A percentile compares a stretch with the other conserved stretches of the same genome.
These are phyloP conservation scores for Metschnikowia continentalis DNA, from an alignment of 805 yeast species.

Conservation along the genomic window DNA sequence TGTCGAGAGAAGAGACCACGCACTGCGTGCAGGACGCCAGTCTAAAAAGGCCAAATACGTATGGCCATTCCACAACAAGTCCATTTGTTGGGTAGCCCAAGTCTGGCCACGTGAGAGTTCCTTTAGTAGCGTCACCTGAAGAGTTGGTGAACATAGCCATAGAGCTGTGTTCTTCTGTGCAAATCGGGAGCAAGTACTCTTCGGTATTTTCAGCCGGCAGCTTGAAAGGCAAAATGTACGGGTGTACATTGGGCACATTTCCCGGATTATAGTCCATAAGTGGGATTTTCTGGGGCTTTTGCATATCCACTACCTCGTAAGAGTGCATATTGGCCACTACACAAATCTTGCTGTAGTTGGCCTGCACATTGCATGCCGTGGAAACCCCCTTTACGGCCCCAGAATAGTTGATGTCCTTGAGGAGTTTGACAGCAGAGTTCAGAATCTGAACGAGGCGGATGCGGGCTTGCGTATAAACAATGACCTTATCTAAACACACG, in stretches of 20 bases:
- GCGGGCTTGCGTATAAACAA: constrained; percentile 28
- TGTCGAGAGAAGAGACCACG: constrained; percentile 23
- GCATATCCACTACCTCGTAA: constrained; percentile 37
- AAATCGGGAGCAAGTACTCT: constrained; percentile 32
- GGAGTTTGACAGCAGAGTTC: constrained; percentile 25
- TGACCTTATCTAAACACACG: constrained; percentile 22
- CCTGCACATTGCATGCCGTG: constrained; percentile 23
- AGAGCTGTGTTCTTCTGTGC: constrained; percentile 30
- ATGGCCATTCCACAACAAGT: constrained; percentile 34
- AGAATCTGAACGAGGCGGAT: constrained; percentile 30
- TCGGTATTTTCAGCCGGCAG: constrained; percentile 14
- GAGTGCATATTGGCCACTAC: constrained; percentile 29
- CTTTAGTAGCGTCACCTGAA: constrained; percentile 38
- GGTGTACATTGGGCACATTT: constrained; percentile 1
- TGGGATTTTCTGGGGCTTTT: constrained; percentile 30
- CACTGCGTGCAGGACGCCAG: constrained; percentile 10
- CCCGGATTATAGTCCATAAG: constrained; percentile 29
- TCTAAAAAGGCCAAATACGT: constrained; percentile 27
- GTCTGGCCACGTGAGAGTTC: constrained; percentile 37
- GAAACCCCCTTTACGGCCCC: constrained; percentile 27
- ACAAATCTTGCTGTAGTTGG: constrained; percentile 28
- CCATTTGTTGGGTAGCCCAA: constrained; percentile 35
- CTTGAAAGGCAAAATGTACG: constrained; percentile 12
- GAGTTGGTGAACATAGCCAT: constrained; percentile 40
- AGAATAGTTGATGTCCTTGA: constrained; percentile 31